A percentile compares a stretch with the other conserved stretches of the same genome.
phyloP scores from a whole-genome alignment of 2,329 filamentous ascomycete species.

The Aspergillus niger region DNA sequence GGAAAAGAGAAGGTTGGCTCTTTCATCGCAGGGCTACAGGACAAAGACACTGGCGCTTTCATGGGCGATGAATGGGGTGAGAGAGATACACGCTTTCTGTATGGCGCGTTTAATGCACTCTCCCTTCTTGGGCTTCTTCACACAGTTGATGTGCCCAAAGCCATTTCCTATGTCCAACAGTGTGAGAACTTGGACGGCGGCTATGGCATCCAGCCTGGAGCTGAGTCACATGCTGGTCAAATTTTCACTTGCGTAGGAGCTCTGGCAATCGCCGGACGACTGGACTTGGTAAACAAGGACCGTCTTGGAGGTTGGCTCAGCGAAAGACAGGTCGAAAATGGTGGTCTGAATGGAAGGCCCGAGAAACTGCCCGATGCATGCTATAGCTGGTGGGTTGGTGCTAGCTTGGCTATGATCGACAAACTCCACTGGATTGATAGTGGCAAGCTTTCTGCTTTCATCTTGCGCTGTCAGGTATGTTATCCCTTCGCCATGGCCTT shows the following conservation, averaged over 20 bases:
- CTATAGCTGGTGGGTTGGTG: conserved; percentile 98
- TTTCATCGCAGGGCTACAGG: conserved; percentile 82
- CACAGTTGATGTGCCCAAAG: conserved; percentile 75
- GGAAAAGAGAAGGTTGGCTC: conserved; percentile 73
- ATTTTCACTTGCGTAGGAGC: conserved; percentile 93
- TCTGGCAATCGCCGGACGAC: conserved; percentile 75
- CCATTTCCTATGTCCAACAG: conserved; percentile 73
- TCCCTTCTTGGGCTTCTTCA: conserved; percentile 76
- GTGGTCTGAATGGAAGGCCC: conserved; percentile 88
- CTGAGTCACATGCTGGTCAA: conserved; percentile 92
- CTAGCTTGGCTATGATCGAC: conserved; percentile 85
- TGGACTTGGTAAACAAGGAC: conserved; percentile 81
- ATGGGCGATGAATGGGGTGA: conserved; percentile 96
- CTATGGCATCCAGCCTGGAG: conserved; percentile 84
- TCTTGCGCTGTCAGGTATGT: conserved; percentile 75
- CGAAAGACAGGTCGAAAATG: conserved; percentile 83
- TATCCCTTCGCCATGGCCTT: neutral
- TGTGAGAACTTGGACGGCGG: conserved; percentile 95
- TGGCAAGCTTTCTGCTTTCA: conserved; percentile 75
- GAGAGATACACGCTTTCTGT: conserved; percentile 91
- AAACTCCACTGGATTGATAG: conserved; percentile 92
- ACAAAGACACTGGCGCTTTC: conserved; percentile 80
- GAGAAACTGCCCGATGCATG: conserved; percentile 97
- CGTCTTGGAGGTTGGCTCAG: conserved; percentile 87
- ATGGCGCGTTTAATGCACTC: conserved; percentile 83